Base-by-base conservation (phyloP, 2,329 filamentous ascomycete genomes). In the Clarireedia paspali region DNA sequence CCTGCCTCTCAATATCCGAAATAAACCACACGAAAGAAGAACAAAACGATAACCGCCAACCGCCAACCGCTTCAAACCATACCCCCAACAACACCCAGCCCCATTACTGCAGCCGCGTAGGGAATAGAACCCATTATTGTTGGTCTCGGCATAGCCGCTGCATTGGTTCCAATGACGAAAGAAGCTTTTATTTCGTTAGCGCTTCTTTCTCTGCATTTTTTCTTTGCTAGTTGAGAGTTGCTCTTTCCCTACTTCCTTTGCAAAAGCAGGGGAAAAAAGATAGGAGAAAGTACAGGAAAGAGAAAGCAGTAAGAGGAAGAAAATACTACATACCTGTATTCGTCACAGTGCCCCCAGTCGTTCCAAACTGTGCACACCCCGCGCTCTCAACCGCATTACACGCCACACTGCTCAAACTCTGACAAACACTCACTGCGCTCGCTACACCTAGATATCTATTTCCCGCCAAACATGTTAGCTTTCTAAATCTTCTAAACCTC, bases 371-470 rank as follows among this genome's bases (percentile, higher is more conserved):
- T 17, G 60, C 62, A 60, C 68, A 70, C 38, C 65, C 62, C 3
- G 38, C 59, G 24, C 59, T 64, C 39, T 55, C 55, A 30, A 67
- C 62, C 10, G 58, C 62, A 46, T 73, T 72, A 62, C 81, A 84
- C 23, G 78, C 81, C 53, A 70, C 69, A 3, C 73, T 75, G 57
- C 78, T 81, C 57, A 84, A 66, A 58, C 78, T 82, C 39, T 73
- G 75, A 69, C 81, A 84, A 47, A 84, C 73, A 20, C 75, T 74
- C 1, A 75, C 78, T 10, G 80, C 81, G 46, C 70, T 73, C 5
- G 74, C 72, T 4, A 72, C 59, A 3, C 72, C 75, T 7, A 79
- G 62, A 30, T 71, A 73, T 34, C 30, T 34, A 12, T 34, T 34
- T 34, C 1, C 20, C 10, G 4, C 10, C 30, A 34, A 34, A 34